Conservation (phyloP, 352 stramenopile species). For the Phytophthora cactorum region DNA sequence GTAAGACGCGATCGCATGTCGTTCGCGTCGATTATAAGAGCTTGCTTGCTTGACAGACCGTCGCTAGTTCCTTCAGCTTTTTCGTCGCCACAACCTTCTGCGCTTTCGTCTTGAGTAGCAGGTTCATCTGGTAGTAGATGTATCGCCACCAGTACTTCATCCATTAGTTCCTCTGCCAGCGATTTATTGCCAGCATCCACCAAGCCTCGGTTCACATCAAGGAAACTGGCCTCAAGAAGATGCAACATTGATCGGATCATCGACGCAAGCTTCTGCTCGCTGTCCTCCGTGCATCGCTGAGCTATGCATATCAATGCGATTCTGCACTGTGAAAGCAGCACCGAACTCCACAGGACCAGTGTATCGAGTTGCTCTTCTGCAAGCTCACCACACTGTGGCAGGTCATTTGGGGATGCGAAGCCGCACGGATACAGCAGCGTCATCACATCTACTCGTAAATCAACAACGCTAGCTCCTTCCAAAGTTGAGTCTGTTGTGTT, state of each 20-base stretch:
- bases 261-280: conserved; percentile 2
- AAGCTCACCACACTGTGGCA: conserved; percentile 57
- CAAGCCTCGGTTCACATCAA: conserved; percentile 17
- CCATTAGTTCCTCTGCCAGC: conserved; percentile 26
- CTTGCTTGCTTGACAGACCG: conserved; percentile 23
- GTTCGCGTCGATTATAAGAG: conserved; percentile 34
- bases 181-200: conserved; percentile 26
- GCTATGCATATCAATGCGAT: conserved; percentile 4
- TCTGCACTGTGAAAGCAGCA: conserved; percentile 54
- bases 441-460: conserved; percentile 35
- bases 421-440: conserved; percentile 46
- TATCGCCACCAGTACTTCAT: conserved; percentile 21
- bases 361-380: conserved; percentile 55
- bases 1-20: conserved; percentile 30
- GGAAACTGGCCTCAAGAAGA: conserved; percentile 24
- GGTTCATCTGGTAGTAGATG: conserved; percentile 4
- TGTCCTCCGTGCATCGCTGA: not conserved
- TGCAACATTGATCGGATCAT: conserved; percentile 18
- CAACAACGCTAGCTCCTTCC: not conserved
- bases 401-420: conserved; percentile 32
- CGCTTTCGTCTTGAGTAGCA: conserved; percentile 1
- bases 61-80: conserved; percentile 8
- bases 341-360: conserved; percentile 42
- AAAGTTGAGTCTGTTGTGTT: not conserved
- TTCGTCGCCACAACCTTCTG: not conserved